These are phyloP conservation scores for Daucus carota DNA, from an alignment of 129 eudicot species.

Conservation along the genomic window DNA sequence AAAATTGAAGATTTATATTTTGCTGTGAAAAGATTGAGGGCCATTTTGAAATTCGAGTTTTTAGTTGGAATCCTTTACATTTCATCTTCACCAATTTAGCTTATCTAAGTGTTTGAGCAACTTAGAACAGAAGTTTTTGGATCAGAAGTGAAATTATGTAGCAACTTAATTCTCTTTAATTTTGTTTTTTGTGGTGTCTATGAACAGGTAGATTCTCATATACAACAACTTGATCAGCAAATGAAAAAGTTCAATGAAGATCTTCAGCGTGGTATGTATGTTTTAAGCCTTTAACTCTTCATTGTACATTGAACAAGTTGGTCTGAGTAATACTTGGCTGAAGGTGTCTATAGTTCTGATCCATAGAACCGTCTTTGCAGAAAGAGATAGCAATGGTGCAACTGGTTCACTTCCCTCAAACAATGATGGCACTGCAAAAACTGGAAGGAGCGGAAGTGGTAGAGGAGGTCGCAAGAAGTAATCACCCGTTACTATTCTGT, in stretches of 20 bases:
- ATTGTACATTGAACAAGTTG: background rate
- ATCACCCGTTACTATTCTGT: conserved; percentile 11
- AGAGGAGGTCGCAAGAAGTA: conserved; percentile 95
- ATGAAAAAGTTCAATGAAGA: conserved; percentile 67
- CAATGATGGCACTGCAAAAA: conserved; percentile 42
- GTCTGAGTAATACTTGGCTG: background rate
- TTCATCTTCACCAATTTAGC: background rate
- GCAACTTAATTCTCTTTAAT: background rate
- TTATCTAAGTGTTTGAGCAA: background rate
- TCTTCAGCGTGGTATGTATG: conserved; percentile 61
- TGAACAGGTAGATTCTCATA: conserved; percentile 77
- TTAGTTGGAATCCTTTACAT: background rate
- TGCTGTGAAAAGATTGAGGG: background rate
- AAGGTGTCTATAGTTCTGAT: background rate
- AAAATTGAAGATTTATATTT: background rate
- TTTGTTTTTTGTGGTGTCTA: background rate
- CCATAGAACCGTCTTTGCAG: conserved; percentile 25
- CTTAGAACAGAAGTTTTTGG: background rate
- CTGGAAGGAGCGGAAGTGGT: conserved; percentile 65
- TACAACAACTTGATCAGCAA: conserved; percentile 94
- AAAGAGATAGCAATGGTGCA: conserved; percentile 60
- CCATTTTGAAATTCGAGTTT: background rate
- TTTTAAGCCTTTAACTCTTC: conserved; percentile 1
- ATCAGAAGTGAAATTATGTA: background rate
- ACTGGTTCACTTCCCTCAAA: conserved; percentile 39